Base-by-base conservation (phyloP, 768 basidiomycete genomes). In the Hygrophoropsis aurantiaca region DNA sequence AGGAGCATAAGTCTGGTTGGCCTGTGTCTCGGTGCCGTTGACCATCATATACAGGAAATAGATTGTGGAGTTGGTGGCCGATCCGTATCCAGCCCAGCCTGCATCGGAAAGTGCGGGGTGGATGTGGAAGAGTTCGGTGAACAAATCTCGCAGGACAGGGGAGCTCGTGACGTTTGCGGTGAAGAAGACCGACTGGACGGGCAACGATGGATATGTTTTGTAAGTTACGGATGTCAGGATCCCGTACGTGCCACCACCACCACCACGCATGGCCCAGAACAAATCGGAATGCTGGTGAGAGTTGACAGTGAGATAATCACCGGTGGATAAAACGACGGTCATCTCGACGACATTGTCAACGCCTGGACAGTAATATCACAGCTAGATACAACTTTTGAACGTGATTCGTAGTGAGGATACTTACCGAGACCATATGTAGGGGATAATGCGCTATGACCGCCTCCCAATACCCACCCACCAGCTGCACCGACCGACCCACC, bases 191-290 rank as follows among this genome's bases (percentile, higher is more conserved):
- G 53, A 40, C 16, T 60, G 59, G 46, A 73, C 36, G 5, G 76
- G 73, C 10, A 65, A 50, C 9, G 48, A 18, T 2, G 72, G 68
- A 41, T 78, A 67, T 0, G 74, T 77, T 42, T 58, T 56, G 50
- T 79, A 79, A 1, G 77, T 77, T 4, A 69, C 71, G 1, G 73
- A 73, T 3, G 70, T 71, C 40, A 80, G 61, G 16, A 80, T 64
- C 6, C 74, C 78, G 38, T 64, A 80, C 0, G 74, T 79, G 11
- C 73, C 69, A 4, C 77, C 78, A 1, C 79, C 79, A 1, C 74
- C 75, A 1, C 78, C 79, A 26, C 78, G 67, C 42, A 81, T 54
- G 0, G 80, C 78, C 73, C 75, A 81, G 60, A 77, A 81, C 4
- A 81, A 66, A 44, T 80, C 74, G 3, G 60, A 11, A 49, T 79